Evolutionary conservation across 2,329 filamentous ascomycete genomes (phyloP).

Genomic region (Exophiala aquamarina): DNA sequence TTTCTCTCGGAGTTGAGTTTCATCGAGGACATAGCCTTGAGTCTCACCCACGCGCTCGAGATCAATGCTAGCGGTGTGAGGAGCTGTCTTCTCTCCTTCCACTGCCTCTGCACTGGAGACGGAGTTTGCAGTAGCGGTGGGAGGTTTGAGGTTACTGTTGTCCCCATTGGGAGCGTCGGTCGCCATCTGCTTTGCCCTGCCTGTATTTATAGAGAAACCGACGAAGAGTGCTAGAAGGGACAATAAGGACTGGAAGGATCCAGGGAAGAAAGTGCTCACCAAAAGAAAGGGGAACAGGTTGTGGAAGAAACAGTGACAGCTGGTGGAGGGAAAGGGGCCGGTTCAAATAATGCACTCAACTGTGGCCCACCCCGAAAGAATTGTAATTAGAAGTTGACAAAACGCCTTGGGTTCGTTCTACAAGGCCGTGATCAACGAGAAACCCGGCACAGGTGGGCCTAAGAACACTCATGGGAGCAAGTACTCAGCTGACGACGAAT

Average conservation of each 20-base stretch:
- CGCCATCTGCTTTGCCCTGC: not conserved
- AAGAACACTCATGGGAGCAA: no score
- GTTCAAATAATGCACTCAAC: no score
- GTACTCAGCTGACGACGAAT: no score
- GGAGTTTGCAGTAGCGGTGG: constrained; percentile 10
- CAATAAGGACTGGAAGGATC: not conserved
- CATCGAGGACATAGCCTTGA: constrained; percentile 29
- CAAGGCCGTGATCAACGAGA: no score
- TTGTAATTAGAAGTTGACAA: no score
- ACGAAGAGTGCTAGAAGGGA: not conserved
- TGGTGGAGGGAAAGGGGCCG: no score
- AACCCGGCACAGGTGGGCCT: no score
- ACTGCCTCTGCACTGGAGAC: constrained; percentile 16
- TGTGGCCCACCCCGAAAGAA: no score
- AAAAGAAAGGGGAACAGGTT: no score
- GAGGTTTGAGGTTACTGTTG: not conserved
- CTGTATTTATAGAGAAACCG: not conserved
- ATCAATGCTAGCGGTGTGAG: constrained; percentile 16
- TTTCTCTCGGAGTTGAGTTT: constrained; percentile 20
- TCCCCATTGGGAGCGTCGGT: not conserved
- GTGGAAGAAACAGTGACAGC: no score
- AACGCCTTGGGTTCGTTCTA: no score
- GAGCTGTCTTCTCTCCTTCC: constrained; percentile 8
- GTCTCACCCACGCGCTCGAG: constrained; percentile 28
- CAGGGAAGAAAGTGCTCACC: not conserved